Conservation (phyloP, 2,329 filamentous ascomycete species). For the Trichoderma sp. region DNA sequence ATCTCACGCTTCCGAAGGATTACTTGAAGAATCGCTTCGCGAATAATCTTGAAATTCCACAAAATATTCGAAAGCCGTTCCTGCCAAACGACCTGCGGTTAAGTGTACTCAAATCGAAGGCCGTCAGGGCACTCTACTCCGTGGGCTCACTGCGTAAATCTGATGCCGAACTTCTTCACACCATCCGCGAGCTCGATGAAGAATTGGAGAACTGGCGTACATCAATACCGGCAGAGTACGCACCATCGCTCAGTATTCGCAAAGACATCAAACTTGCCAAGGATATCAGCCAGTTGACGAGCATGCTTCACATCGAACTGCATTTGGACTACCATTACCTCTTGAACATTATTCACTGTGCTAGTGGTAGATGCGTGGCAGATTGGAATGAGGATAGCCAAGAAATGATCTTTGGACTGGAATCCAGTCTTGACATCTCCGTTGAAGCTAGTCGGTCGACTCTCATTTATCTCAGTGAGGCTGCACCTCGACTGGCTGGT, state of each 20-base stretch:
- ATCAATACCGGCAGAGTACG: conserved; percentile 49
- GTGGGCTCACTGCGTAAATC: conserved; percentile 52
- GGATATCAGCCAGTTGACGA: conserved; percentile 39
- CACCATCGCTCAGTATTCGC: conserved; percentile 52
- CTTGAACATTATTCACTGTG: conserved; percentile 58
- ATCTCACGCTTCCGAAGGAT: conserved; percentile 52
- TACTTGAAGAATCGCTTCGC: conserved; percentile 36
- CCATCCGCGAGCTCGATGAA: conserved; percentile 60
- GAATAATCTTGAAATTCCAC: not conserved
- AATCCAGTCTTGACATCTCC: conserved; percentile 57
- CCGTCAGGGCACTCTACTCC: conserved; percentile 55
- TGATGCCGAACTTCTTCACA: conserved; percentile 57
- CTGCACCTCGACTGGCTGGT: conserved; percentile 47
- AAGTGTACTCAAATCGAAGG: conserved; percentile 56
- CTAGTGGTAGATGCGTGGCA: conserved; percentile 54
- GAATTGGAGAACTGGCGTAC: conserved; percentile 60
- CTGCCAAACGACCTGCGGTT: conserved; percentile 54
- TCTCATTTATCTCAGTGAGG: conserved; percentile 51
- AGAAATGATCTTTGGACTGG: conserved; percentile 47
- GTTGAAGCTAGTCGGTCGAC: conserved; percentile 61
- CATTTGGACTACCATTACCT: conserved; percentile 61
- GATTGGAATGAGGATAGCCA: conserved; percentile 34
- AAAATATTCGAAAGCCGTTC: conserved; percentile 38
- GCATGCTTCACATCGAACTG: conserved; percentile 53
- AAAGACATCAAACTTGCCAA: conserved; percentile 36